Conservation (phyloP, 345 rosid genomes). For the Populus alba region DNA sequence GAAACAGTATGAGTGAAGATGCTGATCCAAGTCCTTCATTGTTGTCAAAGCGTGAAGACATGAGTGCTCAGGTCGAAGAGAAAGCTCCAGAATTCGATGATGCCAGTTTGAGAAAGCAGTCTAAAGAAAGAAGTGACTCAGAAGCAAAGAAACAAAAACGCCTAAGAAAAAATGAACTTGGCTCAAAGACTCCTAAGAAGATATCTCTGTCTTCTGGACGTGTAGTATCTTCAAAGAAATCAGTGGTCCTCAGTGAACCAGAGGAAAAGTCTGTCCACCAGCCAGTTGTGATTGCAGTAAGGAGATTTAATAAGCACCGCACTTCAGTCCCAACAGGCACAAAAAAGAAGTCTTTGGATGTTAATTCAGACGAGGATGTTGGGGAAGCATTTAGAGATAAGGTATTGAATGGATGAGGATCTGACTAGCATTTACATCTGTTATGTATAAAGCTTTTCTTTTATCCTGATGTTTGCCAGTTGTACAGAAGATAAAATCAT, state of each 20-base stretch:
- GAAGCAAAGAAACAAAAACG: conserved; percentile 28
- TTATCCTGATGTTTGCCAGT: conserved; percentile 19
- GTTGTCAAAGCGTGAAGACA: conserved; percentile 14
- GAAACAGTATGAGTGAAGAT: conserved; percentile 28
- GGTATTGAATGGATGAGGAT: conserved; percentile 34
- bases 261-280: conserved; percentile 22
- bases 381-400: conserved; percentile 32
- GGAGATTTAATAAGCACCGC: conserved; percentile 18
- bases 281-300: conserved; percentile 16
- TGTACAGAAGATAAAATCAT: conserved; percentile 35
- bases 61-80: conserved; percentile 15
- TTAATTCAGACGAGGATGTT: conserved; percentile 22
- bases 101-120: conserved; percentile 10
- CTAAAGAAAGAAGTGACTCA: conserved; percentile 27
- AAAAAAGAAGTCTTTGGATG: conserved; percentile 20
- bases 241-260: conserved; percentile 14
- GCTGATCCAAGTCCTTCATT: conserved; percentile 33
- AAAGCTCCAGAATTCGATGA: conserved; percentile 20
- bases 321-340: conserved; percentile 18
- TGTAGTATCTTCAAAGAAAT: conserved; percentile 27
- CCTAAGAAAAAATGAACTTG: conserved; percentile 21
- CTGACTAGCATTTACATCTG: conserved; percentile 1
- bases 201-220: conserved; percentile 3
- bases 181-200: conserved; percentile 21
- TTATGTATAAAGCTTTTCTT: not conserved